These are phyloP conservation scores for Bombardia bombarda DNA, from an alignment of 495 filamentous ascomycete genomes.

Conservation along the genomic window DNA sequence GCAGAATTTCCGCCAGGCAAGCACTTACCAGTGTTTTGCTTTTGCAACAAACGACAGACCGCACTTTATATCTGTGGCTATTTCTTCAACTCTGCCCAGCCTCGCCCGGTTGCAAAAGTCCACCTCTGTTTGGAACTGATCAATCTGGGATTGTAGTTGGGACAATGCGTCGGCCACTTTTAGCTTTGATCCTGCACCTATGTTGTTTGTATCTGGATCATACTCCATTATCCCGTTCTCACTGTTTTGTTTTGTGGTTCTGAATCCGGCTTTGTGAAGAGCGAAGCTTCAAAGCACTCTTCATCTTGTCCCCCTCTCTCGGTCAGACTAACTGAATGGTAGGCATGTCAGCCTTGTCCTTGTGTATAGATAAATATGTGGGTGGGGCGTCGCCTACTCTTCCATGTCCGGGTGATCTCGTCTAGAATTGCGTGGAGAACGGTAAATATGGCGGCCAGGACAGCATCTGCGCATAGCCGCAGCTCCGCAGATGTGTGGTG, in stretches of 20 bases:
- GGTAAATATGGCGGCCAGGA: constrained; percentile 9
- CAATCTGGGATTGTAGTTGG: constrained; percentile 3
- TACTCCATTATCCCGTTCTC: background rate
- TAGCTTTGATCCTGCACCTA: background rate
- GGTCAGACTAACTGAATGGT: background rate
- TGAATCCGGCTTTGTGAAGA: background rate
- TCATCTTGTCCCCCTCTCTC: background rate
- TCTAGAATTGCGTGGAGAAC: constrained; percentile 12
- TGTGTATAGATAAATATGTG: background rate
- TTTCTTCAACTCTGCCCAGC: constrained; percentile 1
- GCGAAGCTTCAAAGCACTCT: background rate
- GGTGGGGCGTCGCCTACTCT: background rate
- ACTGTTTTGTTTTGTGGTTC: background rate
- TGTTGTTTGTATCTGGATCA: background rate
- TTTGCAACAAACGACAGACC: background rate
- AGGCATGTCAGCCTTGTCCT: background rate
- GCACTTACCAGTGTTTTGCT: background rate
- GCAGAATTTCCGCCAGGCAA: background rate
- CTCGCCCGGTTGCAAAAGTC: constrained; percentile 3
- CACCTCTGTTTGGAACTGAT: constrained; percentile 5
- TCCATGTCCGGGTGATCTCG: constrained; percentile 4
- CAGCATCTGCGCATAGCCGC: constrained; percentile 2
- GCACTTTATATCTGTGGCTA: background rate
- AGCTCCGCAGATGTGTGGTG: background rate
- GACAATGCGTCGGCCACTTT: background rate